Conservation (phyloP, 306 rosid species). For the Corylus avellana region DNA sequence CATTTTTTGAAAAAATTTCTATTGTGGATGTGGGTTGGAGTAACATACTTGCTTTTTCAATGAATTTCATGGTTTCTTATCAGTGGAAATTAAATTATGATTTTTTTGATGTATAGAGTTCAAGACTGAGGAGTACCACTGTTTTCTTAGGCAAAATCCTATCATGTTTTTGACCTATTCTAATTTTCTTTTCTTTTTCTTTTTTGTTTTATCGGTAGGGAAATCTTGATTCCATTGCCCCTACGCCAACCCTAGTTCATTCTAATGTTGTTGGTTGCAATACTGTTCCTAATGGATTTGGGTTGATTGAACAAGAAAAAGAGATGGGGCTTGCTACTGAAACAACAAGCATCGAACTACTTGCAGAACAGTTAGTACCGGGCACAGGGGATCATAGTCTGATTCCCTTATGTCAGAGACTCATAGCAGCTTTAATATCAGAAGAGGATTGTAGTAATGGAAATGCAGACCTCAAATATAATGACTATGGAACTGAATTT, state of each 20-base stretch:
- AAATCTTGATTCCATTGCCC: constrained; percentile 52
- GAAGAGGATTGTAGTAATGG: constrained; percentile 74
- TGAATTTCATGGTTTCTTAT: not conserved
- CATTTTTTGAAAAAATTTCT: not conserved
- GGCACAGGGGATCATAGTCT: constrained; percentile 57
- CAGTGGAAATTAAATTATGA: constrained; percentile 1
- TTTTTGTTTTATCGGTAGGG: constrained; percentile 50
- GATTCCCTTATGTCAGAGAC: constrained; percentile 82
- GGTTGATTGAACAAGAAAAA: constrained; percentile 40
- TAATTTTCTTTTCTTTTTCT: constrained; percentile 24
- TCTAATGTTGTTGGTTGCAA: constrained; percentile 49
- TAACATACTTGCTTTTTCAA: not conserved
- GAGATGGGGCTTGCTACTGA: constrained; percentile 37
- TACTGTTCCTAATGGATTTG: constrained; percentile 55
- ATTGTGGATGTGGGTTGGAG: not conserved
- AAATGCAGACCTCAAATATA: constrained; percentile 60
- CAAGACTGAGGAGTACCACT: not conserved
- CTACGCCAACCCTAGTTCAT: constrained; percentile 40
- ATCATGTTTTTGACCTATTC: constrained; percentile 9
- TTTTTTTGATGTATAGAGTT: constrained; percentile 9
- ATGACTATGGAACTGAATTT: constrained; percentile 54
- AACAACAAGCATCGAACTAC: constrained; percentile 38
- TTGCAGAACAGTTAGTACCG: constrained; percentile 44
- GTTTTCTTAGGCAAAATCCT: constrained; percentile 20
- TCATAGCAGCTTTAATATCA: constrained; percentile 82